Percentiles rank a stretch among this genome's conserved stretches.
Evolutionary conservation across 1,284 basidiomycete species (phyloP).

Genomic region (Mycena sp.): DNA sequence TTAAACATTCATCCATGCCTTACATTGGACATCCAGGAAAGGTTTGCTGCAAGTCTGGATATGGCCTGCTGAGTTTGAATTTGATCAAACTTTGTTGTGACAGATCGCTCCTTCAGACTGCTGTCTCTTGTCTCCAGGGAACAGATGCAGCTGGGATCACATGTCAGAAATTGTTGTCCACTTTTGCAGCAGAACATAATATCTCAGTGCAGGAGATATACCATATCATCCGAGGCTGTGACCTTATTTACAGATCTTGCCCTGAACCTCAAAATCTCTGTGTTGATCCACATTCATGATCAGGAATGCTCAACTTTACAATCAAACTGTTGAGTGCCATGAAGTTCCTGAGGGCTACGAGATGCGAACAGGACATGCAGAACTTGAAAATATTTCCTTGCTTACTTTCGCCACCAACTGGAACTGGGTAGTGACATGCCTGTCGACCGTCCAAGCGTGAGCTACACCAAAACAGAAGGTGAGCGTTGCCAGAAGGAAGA

Average conservation of each 20-base stretch:
- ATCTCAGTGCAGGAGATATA: constrained; percentile 31
- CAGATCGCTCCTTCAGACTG: constrained; percentile 18
- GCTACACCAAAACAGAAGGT: no score
- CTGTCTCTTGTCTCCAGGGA: constrained; percentile 21
- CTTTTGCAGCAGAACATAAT: constrained; percentile 30
- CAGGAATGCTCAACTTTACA: no score
- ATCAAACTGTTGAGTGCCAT: neutral
- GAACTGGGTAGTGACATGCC: constrained; percentile 13
- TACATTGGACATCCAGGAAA: no score
- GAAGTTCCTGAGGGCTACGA: neutral
- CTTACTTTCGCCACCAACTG: constrained; percentile 17
- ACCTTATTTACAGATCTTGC: neutral
- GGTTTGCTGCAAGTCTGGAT: no score
- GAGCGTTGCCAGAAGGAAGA: neutral
- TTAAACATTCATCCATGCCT: no score
- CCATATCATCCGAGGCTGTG: constrained; percentile 28
- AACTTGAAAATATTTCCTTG: neutral
- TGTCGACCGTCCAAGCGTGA: no score
- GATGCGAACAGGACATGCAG: neutral
- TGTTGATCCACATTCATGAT: neutral
- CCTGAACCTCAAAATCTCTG: neutral
- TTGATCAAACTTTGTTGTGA: constrained; percentile 9
- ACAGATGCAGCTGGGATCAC: constrained; percentile 21
- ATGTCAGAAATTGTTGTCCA: constrained; percentile 34
- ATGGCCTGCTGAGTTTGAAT: no score